phyloP scores from a whole-genome alignment of 345 rosid species.

The Stellera chamaejasme region DNA sequence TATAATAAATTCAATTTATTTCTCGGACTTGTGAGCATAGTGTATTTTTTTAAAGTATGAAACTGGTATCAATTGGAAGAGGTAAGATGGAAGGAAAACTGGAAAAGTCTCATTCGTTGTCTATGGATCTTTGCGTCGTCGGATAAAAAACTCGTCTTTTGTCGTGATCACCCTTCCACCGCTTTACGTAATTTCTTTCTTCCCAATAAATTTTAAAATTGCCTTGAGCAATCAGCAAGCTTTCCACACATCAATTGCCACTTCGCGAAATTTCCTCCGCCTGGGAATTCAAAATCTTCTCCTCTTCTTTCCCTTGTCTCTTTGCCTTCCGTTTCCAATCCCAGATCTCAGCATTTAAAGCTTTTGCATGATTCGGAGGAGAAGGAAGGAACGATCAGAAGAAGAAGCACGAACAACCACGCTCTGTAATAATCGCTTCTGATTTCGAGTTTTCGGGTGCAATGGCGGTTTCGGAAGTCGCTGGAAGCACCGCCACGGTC shows the following conservation, averaged over 20 bases:
- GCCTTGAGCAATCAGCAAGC: too few species aligned
- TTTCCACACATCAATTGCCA: slow-evolving; percentile 2
- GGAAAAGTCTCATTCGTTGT: neutral
- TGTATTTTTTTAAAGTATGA: too few species aligned
- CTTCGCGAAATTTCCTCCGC: slow-evolving; percentile 4
- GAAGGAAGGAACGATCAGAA: neutral
- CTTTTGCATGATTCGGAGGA: too few species aligned
- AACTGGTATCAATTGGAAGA: neutral
- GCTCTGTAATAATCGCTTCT: neutral
- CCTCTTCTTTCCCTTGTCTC: neutral
- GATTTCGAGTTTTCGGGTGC: too few species aligned
- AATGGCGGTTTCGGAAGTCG: slow-evolving; percentile 23
- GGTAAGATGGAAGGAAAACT: neutral
- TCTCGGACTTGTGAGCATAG: too few species aligned
- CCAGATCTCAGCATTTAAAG: too few species aligned
- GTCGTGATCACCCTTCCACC: neutral
- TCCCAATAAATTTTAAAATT: neutral
- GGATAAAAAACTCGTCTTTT: too few species aligned
- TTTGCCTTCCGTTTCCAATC: neutral
- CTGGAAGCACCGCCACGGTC: slow-evolving; percentile 5
- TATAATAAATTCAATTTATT: too few species aligned
- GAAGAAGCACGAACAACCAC: neutral
- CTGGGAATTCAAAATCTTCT: too few species aligned
- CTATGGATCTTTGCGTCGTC: too few species aligned
- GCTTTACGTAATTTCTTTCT: slow-evolving; percentile 5